Conservation (phyloP, 768 basidiomycete genomes). For the Naganishia randhawae region DNA sequence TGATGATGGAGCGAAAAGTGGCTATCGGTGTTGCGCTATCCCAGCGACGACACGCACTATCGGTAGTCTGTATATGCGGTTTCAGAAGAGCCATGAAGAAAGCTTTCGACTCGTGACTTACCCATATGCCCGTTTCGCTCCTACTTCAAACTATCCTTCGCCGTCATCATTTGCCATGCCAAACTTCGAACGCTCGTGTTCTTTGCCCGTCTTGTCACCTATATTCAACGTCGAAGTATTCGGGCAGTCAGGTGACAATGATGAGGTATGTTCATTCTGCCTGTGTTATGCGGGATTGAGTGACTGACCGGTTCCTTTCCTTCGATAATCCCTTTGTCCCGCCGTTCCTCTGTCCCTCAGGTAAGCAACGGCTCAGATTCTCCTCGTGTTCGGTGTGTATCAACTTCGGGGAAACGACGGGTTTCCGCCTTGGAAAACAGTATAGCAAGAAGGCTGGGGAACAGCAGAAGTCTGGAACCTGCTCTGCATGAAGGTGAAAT, state of each 20-base stretch:
- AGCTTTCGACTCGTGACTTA: not conserved
- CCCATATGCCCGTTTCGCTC: not conserved
- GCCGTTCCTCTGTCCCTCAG: conserved; percentile 11
- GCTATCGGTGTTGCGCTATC: too few relatives aligned
- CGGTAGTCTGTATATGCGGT: too few relatives aligned
- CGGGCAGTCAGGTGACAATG: conserved; percentile 42
- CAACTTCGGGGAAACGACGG: conserved; percentile 17
- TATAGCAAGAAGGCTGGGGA: not conserved
- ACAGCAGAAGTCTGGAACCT: not conserved
- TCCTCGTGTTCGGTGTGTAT: conserved; percentile 15
- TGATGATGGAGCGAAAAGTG: conserved; percentile 11
- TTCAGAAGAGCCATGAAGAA: too few relatives aligned
- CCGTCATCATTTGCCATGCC: conserved; percentile 36
- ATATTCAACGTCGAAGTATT: conserved; percentile 46
- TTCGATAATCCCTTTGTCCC: not conserved
- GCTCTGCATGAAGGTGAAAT: not conserved
- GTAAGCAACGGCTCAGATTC: conserved; percentile 35
- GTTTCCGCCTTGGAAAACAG: not conserved
- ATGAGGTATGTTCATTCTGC: conserved; percentile 42
- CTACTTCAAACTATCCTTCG: conserved; percentile 7
- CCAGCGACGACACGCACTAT: too few relatives aligned
- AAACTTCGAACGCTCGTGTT: conserved; percentile 46
- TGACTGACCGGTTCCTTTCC: not conserved
- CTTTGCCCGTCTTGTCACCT: conserved; percentile 47
- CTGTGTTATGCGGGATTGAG: not conserved